Conservation (phyloP, 148 eudicot species). For the Rhododendron molle region DNA sequence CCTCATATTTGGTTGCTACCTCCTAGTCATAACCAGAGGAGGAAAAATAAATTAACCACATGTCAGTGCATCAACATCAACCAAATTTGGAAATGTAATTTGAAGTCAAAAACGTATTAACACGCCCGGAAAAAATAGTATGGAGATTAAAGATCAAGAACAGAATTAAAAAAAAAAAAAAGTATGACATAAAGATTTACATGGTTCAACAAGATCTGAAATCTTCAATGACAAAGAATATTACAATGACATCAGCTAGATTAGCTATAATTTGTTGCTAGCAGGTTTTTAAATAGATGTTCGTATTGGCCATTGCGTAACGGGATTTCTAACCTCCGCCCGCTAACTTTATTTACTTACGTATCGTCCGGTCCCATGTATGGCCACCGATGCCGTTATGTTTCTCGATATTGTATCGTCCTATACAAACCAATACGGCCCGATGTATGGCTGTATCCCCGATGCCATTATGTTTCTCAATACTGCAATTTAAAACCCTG, state of each 20-base stretch:
- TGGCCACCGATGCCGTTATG: no score
- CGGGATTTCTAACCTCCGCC: no score
- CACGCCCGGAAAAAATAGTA: background rate
- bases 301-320: background rate
- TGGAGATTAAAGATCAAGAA: background rate
- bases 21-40: slow-evolving; percentile 4
- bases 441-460: no score
- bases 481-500: no score
- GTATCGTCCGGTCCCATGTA: background rate
- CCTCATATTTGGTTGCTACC: slow-evolving; percentile 37
- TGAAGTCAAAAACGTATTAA: background rate
- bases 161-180: no score
- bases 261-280: background rate
- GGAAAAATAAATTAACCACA: background rate
- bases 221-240: background rate
- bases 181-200: background rate
- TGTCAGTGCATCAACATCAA: background rate
- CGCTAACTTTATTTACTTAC: background rate
- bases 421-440: no score
- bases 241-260: background rate
- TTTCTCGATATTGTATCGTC: background rate
- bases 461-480: no score
- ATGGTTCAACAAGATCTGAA: background rate
- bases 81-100: background rate
- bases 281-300: background rate